Conservation (phyloP, 805 yeast genomes). For the Nakazawaea peltata region DNA sequence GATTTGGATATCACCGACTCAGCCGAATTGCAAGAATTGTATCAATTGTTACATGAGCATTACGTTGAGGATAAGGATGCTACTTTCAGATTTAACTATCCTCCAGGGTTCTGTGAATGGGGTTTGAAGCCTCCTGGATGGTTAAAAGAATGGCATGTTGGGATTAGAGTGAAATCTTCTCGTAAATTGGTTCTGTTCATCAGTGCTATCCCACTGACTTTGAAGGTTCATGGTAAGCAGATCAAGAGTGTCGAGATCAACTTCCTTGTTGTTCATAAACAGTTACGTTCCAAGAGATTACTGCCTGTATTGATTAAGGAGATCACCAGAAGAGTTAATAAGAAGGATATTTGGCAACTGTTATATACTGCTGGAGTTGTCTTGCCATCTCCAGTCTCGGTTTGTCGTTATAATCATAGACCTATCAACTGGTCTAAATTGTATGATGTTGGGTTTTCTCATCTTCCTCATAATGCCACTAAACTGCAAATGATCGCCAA, state of each 20-base stretch:
- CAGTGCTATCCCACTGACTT: conserved; percentile 75
- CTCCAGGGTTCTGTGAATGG: conserved; percentile 81
- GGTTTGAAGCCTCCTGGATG: conserved; percentile 94
- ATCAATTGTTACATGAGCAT: conserved; percentile 73
- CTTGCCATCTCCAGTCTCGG: conserved; percentile 85
- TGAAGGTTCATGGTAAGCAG: conserved; percentile 47
- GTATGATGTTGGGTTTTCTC: conserved; percentile 84
- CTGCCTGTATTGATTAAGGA: conserved; percentile 93
- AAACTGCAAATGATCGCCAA: conserved; percentile 56
- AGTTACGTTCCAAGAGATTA: conserved; percentile 84
- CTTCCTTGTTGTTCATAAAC: conserved; percentile 90
- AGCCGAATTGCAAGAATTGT: conserved; percentile 65
- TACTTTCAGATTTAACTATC: conserved; percentile 84
- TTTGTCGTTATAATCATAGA: conserved; percentile 88
- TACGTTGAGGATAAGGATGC: conserved; percentile 95
- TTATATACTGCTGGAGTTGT: conserved; percentile 88
- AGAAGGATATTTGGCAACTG: conserved; percentile 87
- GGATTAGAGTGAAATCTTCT: conserved; percentile 76
- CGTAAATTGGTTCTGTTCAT: conserved; percentile 86
- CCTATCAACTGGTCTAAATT: conserved; percentile 89
- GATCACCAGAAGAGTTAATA: conserved; percentile 87
- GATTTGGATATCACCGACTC: conserved; percentile 55
- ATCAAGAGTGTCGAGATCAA: conserved; percentile 80
- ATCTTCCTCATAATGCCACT: conserved; percentile 65
- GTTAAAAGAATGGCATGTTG: conserved; percentile 82